Evolutionary conservation across 2,329 filamentous ascomycete species (phyloP), one percentile per base, ranked within the genome.

Genomic region (Fusarium bactridioides): DNA sequence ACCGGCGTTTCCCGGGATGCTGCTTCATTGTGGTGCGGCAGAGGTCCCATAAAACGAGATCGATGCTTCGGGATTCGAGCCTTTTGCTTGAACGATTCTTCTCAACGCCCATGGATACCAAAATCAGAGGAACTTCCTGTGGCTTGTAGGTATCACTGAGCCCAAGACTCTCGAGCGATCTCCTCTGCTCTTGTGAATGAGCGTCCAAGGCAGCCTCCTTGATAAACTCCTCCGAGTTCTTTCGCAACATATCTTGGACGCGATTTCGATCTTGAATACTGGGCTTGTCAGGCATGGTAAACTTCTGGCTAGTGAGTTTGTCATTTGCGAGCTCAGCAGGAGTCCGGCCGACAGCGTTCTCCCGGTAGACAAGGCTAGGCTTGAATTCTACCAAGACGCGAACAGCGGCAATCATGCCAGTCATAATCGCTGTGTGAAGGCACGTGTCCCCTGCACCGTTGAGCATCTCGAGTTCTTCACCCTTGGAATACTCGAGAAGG

Each of bases 331-430:
- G 81, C 74, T 96, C 93, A 33, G 87, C 85, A 0, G 93, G 91
- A 0, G 93, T 96, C 21, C 88, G 86, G 4, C 94, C 94, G 0
- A 92, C 92, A 0, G 92, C 89, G 73, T 95, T 95, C 79, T 96
- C 94, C 27, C 90, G 88, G 73, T 88, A 86, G 1, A 94, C 82
- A 4, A 94, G 83, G 31, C 85, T 84, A 0, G 91, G 88, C 23
- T 88, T 84, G 72, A 83, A 83, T 15, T 87, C 82, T 16, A 94
- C 80, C 7, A 93, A 75, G 6, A 83, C 76, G 19, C 83, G 80
- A 43, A 83, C 74, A 3, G 86, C 73, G 40, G 76, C 77, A 12
- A 83, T 72, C 40, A 81, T 72, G 18, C 80, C 75, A 12, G 80
- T 78, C 61, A 81, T 78, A 25, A 90, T 84, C 16, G 87, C 84